Base-by-base conservation (phyloP, 1,139 yeast species). In the Magnusiomyces suaveolens region DNA sequence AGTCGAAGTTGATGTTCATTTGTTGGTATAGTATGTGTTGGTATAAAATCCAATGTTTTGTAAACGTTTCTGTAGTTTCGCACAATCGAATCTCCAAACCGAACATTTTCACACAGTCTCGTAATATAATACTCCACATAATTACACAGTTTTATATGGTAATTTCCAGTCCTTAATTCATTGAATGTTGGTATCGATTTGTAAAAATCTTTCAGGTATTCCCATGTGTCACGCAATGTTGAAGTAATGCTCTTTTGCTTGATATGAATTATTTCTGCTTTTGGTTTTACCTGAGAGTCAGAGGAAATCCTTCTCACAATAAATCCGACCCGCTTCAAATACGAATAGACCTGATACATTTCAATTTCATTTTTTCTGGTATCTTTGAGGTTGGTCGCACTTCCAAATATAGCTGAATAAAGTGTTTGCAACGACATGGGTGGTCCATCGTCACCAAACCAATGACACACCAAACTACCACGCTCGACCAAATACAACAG, bases 321-420 rank as follows among this genome's bases (percentile, higher is more conserved):
- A 65, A 84, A 90, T 0, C 97, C 97, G 53, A 82, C 76, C 63
- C 96, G 77, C 64, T 86, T 87, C 63, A 90, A 73, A 59, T 85
- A 78, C 0, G 92, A 77, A 67, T 83, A 90, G 0, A 87, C 89
- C 52, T 80, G 83, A 60, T 84, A 81, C 54, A 75, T 72, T 56
- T 85, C 87, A 23, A 83, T 62, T 44, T 77, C 79, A 10, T 73
- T 69, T 39, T 14, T 38, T 24, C 33, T 38, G 6, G 46, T 38
- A 14, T 36, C 26, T n/a, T 38, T 38, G 6, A 4, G 18, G 6
- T 18, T 18, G 10, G 16, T 10, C 16, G 16, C 20, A 18, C 20
- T 10, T 48, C 36, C 43, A 36, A 84, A 72, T 43, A 80, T 74
- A 20, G 77, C 69, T 0, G 84, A 70, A 67, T 88, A 87, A 2